These are phyloP conservation scores for Zizania latifolia DNA, from an alignment of 176 grass and related monocot species.

Conservation along the genomic window DNA sequence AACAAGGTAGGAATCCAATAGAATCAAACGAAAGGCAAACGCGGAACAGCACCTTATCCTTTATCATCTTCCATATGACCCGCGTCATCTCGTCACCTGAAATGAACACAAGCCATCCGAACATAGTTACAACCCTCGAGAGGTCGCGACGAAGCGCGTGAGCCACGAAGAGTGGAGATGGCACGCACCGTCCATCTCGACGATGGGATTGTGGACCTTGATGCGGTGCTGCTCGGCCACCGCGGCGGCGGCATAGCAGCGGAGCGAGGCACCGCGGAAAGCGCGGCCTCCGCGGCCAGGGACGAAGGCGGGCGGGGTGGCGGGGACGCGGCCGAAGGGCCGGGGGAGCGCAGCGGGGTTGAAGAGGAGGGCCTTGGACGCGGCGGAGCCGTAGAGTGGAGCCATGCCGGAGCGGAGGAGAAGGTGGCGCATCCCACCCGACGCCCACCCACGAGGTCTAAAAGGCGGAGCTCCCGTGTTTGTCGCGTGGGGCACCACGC, in stretches of 20 bases:
- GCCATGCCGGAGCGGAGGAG: constrained; percentile 38
- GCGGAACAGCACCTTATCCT: constrained; percentile 65
- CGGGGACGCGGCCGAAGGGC: constrained; percentile 7
- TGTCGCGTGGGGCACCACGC: background rate
- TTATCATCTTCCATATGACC: constrained; percentile 92
- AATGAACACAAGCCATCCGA: background rate
- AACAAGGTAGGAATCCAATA: background rate
- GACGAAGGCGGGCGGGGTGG: constrained; percentile 13
- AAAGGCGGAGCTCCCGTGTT: background rate
- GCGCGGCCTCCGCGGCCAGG: background rate
- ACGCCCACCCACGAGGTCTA: background rate
- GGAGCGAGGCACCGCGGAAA: constrained; percentile 39
- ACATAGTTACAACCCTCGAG: background rate
- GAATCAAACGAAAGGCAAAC: background rate
- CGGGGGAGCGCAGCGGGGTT: constrained; percentile 5
- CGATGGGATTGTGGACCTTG: constrained; percentile 83
- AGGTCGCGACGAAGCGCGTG: background rate
- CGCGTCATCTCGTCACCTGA: constrained; percentile 97
- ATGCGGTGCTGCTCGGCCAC: constrained; percentile 46
- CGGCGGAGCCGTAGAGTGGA: constrained; percentile 17
- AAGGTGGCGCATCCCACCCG: constrained; percentile 39
- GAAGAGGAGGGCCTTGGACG: constrained; percentile 36
- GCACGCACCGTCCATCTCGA: constrained; percentile 94
- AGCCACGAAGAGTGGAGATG: background rate
- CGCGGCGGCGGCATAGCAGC: constrained; percentile 55